Evolutionary conservation across 768 basidiomycete species (phyloP).

Genomic region (Tricholoma bakamatsutake): DNA sequence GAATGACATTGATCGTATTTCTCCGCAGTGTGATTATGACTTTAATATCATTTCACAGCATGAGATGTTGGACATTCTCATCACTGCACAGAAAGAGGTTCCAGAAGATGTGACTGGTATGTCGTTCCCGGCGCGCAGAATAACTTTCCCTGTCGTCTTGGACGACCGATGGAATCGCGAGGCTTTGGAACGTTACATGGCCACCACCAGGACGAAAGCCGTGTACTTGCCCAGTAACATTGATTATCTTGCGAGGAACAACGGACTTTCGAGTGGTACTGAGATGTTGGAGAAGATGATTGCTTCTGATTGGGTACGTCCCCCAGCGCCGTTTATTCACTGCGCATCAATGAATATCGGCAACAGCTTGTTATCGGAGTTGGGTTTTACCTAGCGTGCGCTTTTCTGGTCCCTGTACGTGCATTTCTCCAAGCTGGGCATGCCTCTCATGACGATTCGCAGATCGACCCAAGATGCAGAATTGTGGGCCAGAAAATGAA

Average conservation of each 20-base stretch:
- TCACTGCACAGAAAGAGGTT: constrained; percentile 31
- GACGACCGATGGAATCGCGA: constrained; percentile 55
- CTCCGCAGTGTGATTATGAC: constrained; percentile 55
- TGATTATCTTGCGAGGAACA: constrained; percentile 59
- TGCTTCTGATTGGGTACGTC: constrained; percentile 43
- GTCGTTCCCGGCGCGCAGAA: constrained; percentile 43
- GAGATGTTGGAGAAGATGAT: constrained; percentile 43
- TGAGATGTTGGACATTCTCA: constrained; percentile 35
- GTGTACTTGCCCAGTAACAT: constrained; percentile 67
- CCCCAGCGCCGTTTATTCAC: not conserved
- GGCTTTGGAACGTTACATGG: constrained; percentile 54
- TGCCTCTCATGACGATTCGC: not conserved
- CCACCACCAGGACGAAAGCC: constrained; percentile 45
- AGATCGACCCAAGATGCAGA: constrained; percentile 55
- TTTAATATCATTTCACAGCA: constrained; percentile 34
- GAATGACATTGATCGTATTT: constrained; percentile 32
- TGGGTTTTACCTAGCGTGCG: constrained; percentile 61
- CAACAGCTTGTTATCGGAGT: constrained; percentile 53
- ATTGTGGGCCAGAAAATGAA: constrained; percentile 73
- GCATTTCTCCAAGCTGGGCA: not conserved
- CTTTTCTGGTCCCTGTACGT: constrained; percentile 53
- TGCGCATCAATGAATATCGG: not conserved
- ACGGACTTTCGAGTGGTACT: constrained; percentile 41
- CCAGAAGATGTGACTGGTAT: constrained; percentile 34
- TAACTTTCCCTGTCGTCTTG: constrained; percentile 58